phyloP scores from a whole-genome alignment of 2,329 filamentous ascomycete species.

The Cercospora zeina region DNA sequence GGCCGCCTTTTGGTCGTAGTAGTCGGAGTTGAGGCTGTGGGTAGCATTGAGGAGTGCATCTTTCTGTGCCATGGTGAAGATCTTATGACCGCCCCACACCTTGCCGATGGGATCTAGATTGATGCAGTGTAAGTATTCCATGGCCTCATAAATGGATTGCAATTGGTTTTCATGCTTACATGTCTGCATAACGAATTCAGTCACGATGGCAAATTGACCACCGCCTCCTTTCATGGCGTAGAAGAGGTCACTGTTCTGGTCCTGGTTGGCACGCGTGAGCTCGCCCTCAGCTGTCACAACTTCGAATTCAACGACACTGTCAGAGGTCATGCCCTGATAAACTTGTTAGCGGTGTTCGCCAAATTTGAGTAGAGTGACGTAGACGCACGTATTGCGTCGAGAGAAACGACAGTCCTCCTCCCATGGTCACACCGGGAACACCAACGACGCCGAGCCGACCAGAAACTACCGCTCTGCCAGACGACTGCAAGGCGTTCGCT shows the following conservation, averaged over 20 bases:
- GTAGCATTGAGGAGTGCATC: conserved; percentile 44
- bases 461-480: conserved; percentile 29
- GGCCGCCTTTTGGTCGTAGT: conserved; percentile 60
- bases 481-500: conserved; percentile 28
- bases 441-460: conserved; percentile 34
- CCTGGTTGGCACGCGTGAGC: conserved; percentile 31
- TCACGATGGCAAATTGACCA: conserved; percentile 41
- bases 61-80: conserved; percentile 45
- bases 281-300: conserved; percentile 33
- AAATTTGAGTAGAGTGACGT: neutral
- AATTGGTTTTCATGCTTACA: neutral
- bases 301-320: conserved; percentile 39
- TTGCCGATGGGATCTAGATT: conserved; percentile 19
- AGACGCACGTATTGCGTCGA: conserved; percentile 36
- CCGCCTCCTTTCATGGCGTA: conserved; percentile 34
- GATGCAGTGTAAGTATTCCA: neutral
- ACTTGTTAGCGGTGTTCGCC: neutral
- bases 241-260: conserved; percentile 34
- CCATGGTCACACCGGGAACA: conserved; percentile 36
- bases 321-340: conserved; percentile 32
- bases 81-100: conserved; percentile 52
- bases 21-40: conserved; percentile 58
- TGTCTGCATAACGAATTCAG: conserved; percentile 41
- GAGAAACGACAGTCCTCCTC: conserved; percentile 36
- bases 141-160: neutral